Percentiles rank a stretch among this genome's conserved stretches.
phyloP scores from a whole-genome alignment of 192 early-diverging fungal species.

The Coemansia sp. region DNA sequence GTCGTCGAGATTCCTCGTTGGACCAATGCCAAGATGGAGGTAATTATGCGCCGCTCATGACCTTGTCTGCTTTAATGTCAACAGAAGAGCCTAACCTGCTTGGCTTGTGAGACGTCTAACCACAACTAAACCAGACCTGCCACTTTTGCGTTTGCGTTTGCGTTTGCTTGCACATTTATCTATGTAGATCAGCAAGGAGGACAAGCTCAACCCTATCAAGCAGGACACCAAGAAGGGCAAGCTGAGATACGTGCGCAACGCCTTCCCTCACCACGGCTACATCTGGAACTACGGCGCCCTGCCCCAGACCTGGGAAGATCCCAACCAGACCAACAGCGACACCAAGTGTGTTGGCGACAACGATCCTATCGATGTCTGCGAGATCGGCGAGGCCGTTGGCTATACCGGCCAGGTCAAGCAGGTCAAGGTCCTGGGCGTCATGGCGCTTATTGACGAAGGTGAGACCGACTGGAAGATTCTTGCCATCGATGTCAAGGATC shows the following conservation, averaged over 20 bases:
- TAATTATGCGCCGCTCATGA: conserved; percentile 24
- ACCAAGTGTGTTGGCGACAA: conserved; percentile 97
- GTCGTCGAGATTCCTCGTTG: conserved; percentile 98
- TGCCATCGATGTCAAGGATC: conserved; percentile 97
- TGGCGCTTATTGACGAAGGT: conserved; percentile 98
- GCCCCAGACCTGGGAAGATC: conserved; percentile 99
- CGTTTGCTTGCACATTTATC: background rate
- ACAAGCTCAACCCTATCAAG: conserved; percentile 96
- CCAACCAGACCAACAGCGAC: conserved; percentile 82
- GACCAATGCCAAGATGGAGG: conserved; percentile 98
- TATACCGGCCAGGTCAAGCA: conserved; percentile 96
- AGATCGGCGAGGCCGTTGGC: conserved; percentile 95
- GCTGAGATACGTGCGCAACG: conserved; percentile 96
- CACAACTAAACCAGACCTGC: no score
- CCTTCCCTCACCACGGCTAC: conserved; percentile 99
- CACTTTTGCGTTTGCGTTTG: no score
- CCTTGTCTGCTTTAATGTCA: conserved; percentile 9
- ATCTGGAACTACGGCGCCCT: conserved; percentile 99
- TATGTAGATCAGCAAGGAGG: conserved; percentile 89
- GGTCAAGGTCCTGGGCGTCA: conserved; percentile 97
- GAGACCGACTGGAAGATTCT: conserved; percentile 99
- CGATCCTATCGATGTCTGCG: conserved; percentile 96
- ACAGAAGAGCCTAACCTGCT: no score
- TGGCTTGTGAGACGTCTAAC: no score
- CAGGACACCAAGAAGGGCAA: conserved; percentile 99